Conservation (phyloP, 139 green algal genomes). For the Prasinococcaceae sp. region DNA sequence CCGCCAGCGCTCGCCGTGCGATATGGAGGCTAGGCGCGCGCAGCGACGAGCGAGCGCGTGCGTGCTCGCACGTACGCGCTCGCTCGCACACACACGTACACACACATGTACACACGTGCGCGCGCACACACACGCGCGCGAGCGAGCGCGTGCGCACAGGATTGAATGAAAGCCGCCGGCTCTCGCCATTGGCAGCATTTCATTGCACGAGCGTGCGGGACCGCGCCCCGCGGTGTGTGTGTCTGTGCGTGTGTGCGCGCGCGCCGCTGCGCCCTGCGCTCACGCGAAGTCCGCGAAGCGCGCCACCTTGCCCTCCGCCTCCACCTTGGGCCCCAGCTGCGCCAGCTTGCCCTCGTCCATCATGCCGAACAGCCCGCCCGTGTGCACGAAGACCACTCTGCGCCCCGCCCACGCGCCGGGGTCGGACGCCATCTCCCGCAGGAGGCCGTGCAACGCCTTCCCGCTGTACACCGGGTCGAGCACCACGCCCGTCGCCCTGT, state of each 20-base stretch:
- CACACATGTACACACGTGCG: too few relatives aligned
- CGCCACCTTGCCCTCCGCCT: background rate
- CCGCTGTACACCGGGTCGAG: constrained; percentile 82
- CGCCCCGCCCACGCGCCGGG: constrained; percentile 55
- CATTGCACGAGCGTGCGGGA: too few relatives aligned
- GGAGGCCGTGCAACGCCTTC: constrained; percentile 60
- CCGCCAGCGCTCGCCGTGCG: constrained; percentile 44
- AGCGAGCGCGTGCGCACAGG: too few relatives aligned
- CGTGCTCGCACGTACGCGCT: too few relatives aligned
- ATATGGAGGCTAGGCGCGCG: constrained; percentile 80
- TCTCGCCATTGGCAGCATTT: too few relatives aligned
- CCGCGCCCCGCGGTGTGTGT: too few relatives aligned
- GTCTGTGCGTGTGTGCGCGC: too few relatives aligned
- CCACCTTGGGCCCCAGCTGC: constrained; percentile 46
- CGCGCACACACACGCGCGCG: too few relatives aligned
- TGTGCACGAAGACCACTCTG: constrained; percentile 72
- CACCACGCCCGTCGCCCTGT: constrained; percentile 54
- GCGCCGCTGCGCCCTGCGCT: background rate
- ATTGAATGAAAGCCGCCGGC: too few relatives aligned
- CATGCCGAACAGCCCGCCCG: constrained; percentile 72
- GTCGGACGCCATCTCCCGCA: constrained; percentile 45
- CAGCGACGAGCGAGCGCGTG: too few relatives aligned
- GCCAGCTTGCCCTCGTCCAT: constrained; percentile 74
- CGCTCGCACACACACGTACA: too few relatives aligned
- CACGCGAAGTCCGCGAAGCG: background rate